These are phyloP conservation scores for Paecilomyces sp. DNA, from an alignment of 2,329 filamentous ascomycete genomes.

Conservation along the genomic window DNA sequence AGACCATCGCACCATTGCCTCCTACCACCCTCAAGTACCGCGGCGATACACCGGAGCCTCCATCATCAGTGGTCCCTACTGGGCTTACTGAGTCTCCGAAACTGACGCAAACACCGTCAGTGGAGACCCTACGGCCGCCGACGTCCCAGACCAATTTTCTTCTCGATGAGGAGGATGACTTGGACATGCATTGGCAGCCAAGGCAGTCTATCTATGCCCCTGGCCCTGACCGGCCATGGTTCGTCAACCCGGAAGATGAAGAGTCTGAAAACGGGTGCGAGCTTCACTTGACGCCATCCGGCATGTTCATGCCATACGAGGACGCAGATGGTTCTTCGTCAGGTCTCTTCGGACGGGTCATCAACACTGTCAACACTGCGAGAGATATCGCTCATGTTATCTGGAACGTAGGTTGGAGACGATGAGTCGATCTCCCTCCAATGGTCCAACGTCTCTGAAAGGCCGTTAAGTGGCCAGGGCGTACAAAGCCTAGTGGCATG, in stretches of 20 bases:
- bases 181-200: constrained; percentile 40
- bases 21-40: constrained; percentile 82
- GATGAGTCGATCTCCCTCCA: constrained; percentile 25
- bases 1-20: constrained; percentile 80
- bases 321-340: constrained; percentile 58
- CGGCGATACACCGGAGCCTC: constrained; percentile 63
- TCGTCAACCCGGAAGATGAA: constrained; percentile 35
- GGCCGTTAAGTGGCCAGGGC: neutral
- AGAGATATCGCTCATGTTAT: constrained; percentile 59
- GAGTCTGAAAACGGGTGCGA: constrained; percentile 48
- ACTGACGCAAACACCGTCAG: constrained; percentile 68
- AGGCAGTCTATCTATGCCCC: constrained; percentile 10
- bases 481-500: neutral
- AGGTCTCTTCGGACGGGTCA: constrained; percentile 68
- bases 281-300: constrained; percentile 72
- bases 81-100: constrained; percentile 33
- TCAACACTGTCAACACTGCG: constrained; percentile 67
- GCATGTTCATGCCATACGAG: constrained; percentile 87
- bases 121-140: constrained; percentile 71
- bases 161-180: constrained; percentile 50
- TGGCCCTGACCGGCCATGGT: constrained; percentile 22
- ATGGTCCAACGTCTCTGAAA: neutral
- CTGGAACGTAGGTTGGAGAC: constrained; percentile 60
- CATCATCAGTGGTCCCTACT: constrained; percentile 19
- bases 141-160: constrained; percentile 60